Conservation (phyloP, 1,284 basidiomycete genomes). For the Cryptococcus hybrid region DNA sequence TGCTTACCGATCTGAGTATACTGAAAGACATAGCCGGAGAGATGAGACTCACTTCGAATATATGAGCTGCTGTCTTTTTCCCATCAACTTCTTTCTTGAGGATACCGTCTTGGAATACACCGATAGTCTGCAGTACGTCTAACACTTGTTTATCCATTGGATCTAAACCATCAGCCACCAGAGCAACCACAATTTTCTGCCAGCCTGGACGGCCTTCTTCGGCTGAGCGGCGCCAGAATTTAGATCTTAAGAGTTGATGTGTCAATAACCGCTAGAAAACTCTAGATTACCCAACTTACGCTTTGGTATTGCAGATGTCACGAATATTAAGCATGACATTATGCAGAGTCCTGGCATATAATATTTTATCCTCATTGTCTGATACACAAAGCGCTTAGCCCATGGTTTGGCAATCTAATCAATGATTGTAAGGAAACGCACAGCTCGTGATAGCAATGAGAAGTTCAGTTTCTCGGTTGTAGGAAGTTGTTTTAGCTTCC, state of each 20-base stretch:
- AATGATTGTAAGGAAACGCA: slow-evolving; percentile 10
- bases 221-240: slow-evolving; percentile 81
- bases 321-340: slow-evolving; percentile 98
- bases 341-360: slow-evolving; percentile 89
- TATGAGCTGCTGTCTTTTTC: slow-evolving; percentile 87
- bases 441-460: slow-evolving; percentile 78
- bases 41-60: slow-evolving; percentile 68
- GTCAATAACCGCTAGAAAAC: not conserved
- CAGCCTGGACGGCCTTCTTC: slow-evolving; percentile 87
- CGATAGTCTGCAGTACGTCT: slow-evolving; percentile 81
- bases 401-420: not conserved
- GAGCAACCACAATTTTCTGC: slow-evolving; percentile 88
- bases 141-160: slow-evolving; percentile 94
- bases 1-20: slow-evolving; percentile 30
- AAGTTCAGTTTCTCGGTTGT: slow-evolving; percentile 87
- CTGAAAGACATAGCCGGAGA: not conserved
- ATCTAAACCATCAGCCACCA: slow-evolving; percentile 90
- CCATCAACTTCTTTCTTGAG: slow-evolving; percentile 91
- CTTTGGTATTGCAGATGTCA: slow-evolving; percentile 95
- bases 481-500: slow-evolving; percentile 74
- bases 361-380: slow-evolving; percentile 76
- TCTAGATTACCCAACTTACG: slow-evolving; percentile 18
- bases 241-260: slow-evolving; percentile 55
- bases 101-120: slow-evolving; percentile 89
- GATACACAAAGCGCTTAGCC: slow-evolving; percentile 14